Base-by-base conservation (phyloP, 768 basidiomycete genomes). In the Strobilomyces confusus region DNA sequence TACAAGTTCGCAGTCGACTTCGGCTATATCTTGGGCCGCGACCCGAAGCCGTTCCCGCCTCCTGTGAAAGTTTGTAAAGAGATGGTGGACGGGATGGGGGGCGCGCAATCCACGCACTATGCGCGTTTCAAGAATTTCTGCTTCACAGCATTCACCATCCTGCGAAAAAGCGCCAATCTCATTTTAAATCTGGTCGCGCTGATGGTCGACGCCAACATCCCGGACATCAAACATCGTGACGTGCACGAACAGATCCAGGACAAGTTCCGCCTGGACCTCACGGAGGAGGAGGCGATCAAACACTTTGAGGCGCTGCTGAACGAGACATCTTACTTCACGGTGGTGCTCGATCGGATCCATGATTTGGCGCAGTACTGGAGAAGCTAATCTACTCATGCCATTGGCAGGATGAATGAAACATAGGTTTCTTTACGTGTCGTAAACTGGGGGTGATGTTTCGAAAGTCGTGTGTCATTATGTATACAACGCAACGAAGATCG, bases 21-120 rank as follows among this genome's bases (percentile, higher is more conserved):
- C 64, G 95, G 97, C 2, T 99, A 98, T 70, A 98, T 98, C 62
- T 80, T 98, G 14, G 97, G 97, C 3, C 86, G 94, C 3, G 97
- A 98, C 66, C 97, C 97, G 0, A 98, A 99, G 64, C 92, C 94
- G 0, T 95, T 95, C 66, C 95, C 97, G 2, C 97, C 97, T 7
- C 91, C 94, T 13, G 95, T 98, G 59, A 99, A 99, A 69, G 90
- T 99, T 37, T 98, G 95, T 72, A 95, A 95, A 65, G 97, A 98
- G 67, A 99, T 98, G 97, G 92, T 98, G 0, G 97, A 99, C 67
- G 95, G 91, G 12, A 95, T 99, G 94, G 97, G 97, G n/a, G 95
- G 97, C 12, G 86, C 91, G 1, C 83, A 89, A 63, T 95, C 94
- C 7, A 81, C 88, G n/a, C 95, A 98, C 68, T 98, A 98, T 69